phyloP scores from a whole-genome alignment of 2,329 filamentous ascomycete genomes.

The Pseudopithomyces chartarum region DNA sequence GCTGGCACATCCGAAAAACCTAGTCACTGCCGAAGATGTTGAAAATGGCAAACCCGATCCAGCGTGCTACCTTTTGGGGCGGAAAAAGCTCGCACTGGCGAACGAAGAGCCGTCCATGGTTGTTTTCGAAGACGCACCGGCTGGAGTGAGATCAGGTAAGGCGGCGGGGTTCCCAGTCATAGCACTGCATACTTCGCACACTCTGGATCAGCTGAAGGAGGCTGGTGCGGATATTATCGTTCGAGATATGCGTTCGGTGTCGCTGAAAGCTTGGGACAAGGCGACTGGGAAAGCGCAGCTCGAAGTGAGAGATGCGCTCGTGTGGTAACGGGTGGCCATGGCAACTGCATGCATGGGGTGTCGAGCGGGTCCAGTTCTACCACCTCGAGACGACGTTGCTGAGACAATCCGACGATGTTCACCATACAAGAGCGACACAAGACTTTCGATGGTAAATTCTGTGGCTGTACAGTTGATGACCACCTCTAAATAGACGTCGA shows the following conservation, averaged over 20 bases:
- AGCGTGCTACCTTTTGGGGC: conserved; percentile 53
- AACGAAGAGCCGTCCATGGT: conserved; percentile 59
- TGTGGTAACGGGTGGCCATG: conserved; percentile 20
- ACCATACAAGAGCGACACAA: neutral
- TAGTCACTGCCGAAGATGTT: conserved; percentile 58
- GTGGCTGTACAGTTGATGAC: neutral
- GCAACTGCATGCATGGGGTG: conserved; percentile 1
- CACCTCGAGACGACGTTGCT: neutral
- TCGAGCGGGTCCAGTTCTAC: conserved; percentile 3
- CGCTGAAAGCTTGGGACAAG: conserved; percentile 60
- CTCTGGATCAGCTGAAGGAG: conserved; percentile 69
- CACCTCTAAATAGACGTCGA: neutral
- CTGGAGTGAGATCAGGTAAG: conserved; percentile 82
- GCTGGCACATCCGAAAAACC: conserved; percentile 51
- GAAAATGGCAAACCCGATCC: conserved; percentile 56
- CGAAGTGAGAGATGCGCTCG: conserved; percentile 68
- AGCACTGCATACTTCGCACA: conserved; percentile 84
- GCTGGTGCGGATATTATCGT: conserved; percentile 91
- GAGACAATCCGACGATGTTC: neutral
- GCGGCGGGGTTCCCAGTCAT: conserved; percentile 84
- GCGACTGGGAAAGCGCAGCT: conserved; percentile 66
- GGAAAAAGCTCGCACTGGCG: conserved; percentile 45
- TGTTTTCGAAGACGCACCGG: conserved; percentile 88
- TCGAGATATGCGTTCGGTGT: conserved; percentile 75
- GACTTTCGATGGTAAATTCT: neutral